Conservation (phyloP, 176 grass and related monocot genomes). For the Luzula sylvatica region DNA sequence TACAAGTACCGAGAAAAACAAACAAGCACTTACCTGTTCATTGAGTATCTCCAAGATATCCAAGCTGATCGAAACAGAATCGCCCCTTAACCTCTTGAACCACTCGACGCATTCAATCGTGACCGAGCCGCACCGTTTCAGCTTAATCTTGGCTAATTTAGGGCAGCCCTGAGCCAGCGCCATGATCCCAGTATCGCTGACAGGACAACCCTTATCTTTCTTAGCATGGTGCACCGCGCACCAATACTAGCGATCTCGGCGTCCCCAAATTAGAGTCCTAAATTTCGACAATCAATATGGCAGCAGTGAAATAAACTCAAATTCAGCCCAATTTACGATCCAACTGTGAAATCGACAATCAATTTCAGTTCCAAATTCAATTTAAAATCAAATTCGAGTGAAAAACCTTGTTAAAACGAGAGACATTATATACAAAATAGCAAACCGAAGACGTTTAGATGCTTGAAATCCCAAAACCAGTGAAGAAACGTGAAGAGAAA, state of each 20-base stretch:
- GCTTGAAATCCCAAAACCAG: too few species aligned
- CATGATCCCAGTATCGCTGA: slow-evolving; percentile 62
- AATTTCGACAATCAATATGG: too few species aligned
- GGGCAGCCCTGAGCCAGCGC: slow-evolving; percentile 69
- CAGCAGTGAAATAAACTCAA: too few species aligned
- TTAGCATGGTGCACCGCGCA: slow-evolving; percentile 47
- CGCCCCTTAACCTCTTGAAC: slow-evolving; percentile 41
- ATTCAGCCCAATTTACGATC: too few species aligned
- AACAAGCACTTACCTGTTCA: slow-evolving; percentile 18
- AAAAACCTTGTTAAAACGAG: too few species aligned
- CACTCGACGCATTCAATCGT: slow-evolving; percentile 56
- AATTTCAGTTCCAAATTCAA: too few species aligned
- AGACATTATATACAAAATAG: too few species aligned
- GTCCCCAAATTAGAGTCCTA: too few species aligned
- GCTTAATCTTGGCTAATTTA: slow-evolving; percentile 83
- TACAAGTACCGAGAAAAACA: background rate
- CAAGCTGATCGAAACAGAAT: slow-evolving; percentile 52
- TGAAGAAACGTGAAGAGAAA: too few species aligned
- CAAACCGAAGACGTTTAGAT: too few species aligned
- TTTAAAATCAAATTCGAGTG: too few species aligned
- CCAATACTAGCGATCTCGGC: slow-evolving; percentile 63
- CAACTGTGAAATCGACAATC: too few species aligned
- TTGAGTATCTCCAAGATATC: slow-evolving; percentile 29
- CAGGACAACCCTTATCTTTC: slow-evolving; percentile 90
- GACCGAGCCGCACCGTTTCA: slow-evolving; percentile 78